phyloP scores from a whole-genome alignment of 192 early-diverging fungal species.

The Haplosporangium gracile region DNA sequence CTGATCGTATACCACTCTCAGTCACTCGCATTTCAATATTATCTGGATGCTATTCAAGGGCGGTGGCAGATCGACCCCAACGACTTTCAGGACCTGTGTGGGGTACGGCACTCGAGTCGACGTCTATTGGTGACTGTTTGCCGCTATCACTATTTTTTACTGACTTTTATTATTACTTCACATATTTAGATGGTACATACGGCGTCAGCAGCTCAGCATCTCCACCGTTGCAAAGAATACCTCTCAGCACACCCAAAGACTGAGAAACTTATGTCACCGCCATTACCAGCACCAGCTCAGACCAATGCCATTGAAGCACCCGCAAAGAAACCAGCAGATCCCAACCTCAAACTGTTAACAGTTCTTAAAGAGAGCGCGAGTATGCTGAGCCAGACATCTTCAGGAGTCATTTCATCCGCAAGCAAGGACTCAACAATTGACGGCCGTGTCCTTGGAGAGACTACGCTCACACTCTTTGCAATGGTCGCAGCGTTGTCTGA shows the following conservation, averaged over 20 bases:
- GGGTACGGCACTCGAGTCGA: conserved; percentile 24
- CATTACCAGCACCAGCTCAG: not conserved
- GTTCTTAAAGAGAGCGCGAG: conserved; percentile 30
- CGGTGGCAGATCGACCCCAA: conserved; percentile 55
- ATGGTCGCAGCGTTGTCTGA: conserved; percentile 7
- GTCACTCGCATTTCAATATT: conserved; percentile 24
- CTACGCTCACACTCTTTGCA: conserved; percentile 5
- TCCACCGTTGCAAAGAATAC: conserved; percentile 8
- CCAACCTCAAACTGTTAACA: conserved; percentile 34
- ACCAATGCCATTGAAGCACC: not conserved
- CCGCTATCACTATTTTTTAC: not conserved
- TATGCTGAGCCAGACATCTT: conserved; percentile 12
- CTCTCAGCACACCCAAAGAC: conserved; percentile 35
- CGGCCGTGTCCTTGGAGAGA: conserved; percentile 11
- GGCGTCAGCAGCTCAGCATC: conserved; percentile 11
- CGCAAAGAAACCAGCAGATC: conserved; percentile 41
- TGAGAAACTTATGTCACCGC: conserved; percentile 29
- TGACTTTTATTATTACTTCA: not conserved
- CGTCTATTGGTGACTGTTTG: not conserved
- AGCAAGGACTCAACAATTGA: conserved; percentile 1
- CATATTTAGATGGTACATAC: conserved; percentile 27
- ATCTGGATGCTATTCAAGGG: conserved; percentile 53
- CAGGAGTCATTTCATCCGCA: not conserved
- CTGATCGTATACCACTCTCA: conserved; percentile 46
- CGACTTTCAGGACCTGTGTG: conserved; percentile 41